Base-by-base conservation (phyloP, 371 early-diverging fungal genomes). In the Mucor mucedo region DNA sequence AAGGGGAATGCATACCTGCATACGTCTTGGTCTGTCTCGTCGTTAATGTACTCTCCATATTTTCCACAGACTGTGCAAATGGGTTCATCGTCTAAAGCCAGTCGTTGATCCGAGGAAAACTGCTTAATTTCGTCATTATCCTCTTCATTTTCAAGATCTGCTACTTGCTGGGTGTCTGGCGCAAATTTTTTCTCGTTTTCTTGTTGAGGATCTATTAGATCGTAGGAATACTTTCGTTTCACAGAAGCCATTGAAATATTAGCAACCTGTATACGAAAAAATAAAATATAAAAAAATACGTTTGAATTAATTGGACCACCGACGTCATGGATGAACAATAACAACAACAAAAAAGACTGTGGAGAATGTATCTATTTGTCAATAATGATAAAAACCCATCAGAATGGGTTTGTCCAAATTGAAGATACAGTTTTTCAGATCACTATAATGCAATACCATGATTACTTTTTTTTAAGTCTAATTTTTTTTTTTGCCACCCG, bases 41-140 rank as follows among this genome's bases (percentile, higher is more conserved):
- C 72, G 54, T 77, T 79, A 28, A 82, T 75, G 56, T 82, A 83
- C 66, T 82, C 87, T 0, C 84, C 87, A 57, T 77, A 84, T 66
- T 72, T 74, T n/a, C 83, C 82, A 62, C 85, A 84, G 14, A 84
- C 64, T 14, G 80, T 55, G 52, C 87, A 84, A 3, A 54, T 30
- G 14, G 81, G 80, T 57, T 84, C 83, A 3, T 75, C 79, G 29
- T 71, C 54, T 48, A 55, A 38, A 11, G 67, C 70, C 13, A 62
- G 47, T 30, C 83, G 78, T 58, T 86, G 84, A 39, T 75, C 73
- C 8, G 70, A 65, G 41, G 66, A 62, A 45, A 60, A 70, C 8
- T 60, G 54, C 40, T 73, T 71, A 28, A 73, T 52, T 0, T 59
- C 55, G 35, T 70, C 68, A 5, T 70, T 63, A 3, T 55, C 66